Base-by-base conservation (phyloP, 2,329 filamentous ascomycete species). In the Aspergillus pseudoterreus region DNA sequence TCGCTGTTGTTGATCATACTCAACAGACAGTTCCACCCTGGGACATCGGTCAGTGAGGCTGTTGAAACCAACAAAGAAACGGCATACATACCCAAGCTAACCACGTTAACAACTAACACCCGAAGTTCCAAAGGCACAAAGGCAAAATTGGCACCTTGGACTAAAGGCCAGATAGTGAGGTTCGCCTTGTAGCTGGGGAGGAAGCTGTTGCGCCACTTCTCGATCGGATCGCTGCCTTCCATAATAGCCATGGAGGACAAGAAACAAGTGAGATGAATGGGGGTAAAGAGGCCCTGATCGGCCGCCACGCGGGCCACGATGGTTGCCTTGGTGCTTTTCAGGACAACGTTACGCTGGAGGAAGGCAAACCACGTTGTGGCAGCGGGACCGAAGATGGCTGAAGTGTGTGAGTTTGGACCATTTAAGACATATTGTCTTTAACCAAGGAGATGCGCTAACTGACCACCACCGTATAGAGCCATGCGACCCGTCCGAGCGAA, bases 361-460 rank as follows among this genome's bases (percentile, higher is more conserved):
- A 95, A 81, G 55, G 79, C 78, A 78, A 88, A 95, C 92, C 92
- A 96, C 47, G 83, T 88, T 9, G 90, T 90, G 6, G 91, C 92
- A 21, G 85, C 87, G 47, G 92, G 92, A 32, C 92, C 92, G 73
- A 96, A 96, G 71, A 96, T 78, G 57, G 76, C 87, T 64, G 30
- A 27, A 4, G 8, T 24, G n/a, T 17, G 44, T 58, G 46, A 60
- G 35, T n/a, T 27, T 32, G 19, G 11, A 6, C 5, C 14, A 9
- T 32, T 19, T 4, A 1, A 41, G 11, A 22, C n/a, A 17, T 17
- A 6, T 10, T 30, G 8, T 10, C 27, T 30, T 50, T 19, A 24
- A 15, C 45, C 45, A 46, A 47, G 10, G 27, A 27, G 21, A 35
- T 24, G 24, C 32, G 21, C 42, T 14, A 36, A 38, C 69, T 47